Evolutionary conservation across 768 basidiomycete species (phyloP).

Genomic region (Calvatia gigantea): DNA sequence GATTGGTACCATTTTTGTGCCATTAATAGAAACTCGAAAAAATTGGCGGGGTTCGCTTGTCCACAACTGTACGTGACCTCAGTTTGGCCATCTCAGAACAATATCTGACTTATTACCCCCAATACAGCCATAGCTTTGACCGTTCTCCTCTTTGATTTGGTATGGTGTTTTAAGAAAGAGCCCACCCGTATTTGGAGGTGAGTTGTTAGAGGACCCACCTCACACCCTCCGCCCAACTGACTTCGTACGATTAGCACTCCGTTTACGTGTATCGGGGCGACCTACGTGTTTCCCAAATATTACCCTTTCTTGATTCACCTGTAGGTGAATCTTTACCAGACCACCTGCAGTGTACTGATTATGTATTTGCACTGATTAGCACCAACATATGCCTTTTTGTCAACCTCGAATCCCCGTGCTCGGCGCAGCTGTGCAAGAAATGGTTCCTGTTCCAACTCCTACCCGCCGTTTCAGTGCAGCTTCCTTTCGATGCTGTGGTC

Average conservation of each 20-base stretch:
- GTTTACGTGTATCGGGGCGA: background rate
- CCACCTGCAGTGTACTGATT: background rate
- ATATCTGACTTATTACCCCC: background rate
- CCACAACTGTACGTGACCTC: background rate
- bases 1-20: too few species aligned
- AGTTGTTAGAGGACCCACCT: background rate
- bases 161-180: background rate
- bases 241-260: background rate
- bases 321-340: background rate
- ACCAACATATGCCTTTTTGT: too few species aligned
- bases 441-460: conserved; percentile 3
- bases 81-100: background rate
- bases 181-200: background rate
- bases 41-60: too few species aligned
- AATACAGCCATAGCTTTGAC: background rate
- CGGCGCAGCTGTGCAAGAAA: background rate
- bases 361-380: background rate
- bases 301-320: background rate
- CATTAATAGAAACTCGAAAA: too few species aligned
- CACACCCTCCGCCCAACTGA: background rate
- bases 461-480: background rate
- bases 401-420: background rate
- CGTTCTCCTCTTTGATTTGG: background rate
- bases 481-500: background rate
- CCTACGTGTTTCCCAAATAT: background rate